Base-by-base conservation (phyloP, 2,329 filamentous ascomycete genomes). In the Fusarium incarnatum region DNA sequence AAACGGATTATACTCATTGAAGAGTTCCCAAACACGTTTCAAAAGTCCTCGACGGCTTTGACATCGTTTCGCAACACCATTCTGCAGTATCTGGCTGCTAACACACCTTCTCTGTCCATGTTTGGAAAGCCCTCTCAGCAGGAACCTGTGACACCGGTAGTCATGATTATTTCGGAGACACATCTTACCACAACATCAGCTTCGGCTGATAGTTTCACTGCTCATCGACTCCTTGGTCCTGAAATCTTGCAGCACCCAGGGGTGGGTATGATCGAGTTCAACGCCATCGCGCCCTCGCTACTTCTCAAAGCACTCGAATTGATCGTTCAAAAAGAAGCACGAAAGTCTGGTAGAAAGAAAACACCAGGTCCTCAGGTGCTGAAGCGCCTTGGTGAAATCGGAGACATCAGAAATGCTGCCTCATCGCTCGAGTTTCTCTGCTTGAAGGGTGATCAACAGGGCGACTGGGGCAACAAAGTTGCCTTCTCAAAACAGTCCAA, bases 391-490 rank as follows among this genome's bases (percentile, higher is more conserved):
- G 92, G 94, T 1, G 94, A 97, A 69, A 91, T 94, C 72, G 96
- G 96, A 5, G 96, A 99, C 75, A 91, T 99, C 54, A 89, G 96
- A 66, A 98, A 91, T 79, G 96, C 96, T n/a, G 88, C 97, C 28
- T 94, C 94, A 2, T 92, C 94, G 1, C 85, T 99, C 8, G 94
- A 99, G 75, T 98, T 99, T 75, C 86, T 99, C 15, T 98, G 94
- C 76, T 80, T 98, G 41, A 91, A 93, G 77, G 92, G 92, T 18
- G 93, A 96, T 65, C 83, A 89, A n/a, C 85, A 89, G 44, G 87
- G 89, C 13, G 89, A 91, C 76, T 92, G 93, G 93, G 88, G 93
- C 16, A 89, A 91, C 45, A 93, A 89, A 67, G 85, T 96, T 23
- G 85, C 87, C 1, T 92, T 93, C 59, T 87, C 88, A 0, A 95